These are phyloP conservation scores for Coemansia sp. DNA, from an alignment of 192 early-diverging fungal genomes.

Conservation along the genomic window DNA sequence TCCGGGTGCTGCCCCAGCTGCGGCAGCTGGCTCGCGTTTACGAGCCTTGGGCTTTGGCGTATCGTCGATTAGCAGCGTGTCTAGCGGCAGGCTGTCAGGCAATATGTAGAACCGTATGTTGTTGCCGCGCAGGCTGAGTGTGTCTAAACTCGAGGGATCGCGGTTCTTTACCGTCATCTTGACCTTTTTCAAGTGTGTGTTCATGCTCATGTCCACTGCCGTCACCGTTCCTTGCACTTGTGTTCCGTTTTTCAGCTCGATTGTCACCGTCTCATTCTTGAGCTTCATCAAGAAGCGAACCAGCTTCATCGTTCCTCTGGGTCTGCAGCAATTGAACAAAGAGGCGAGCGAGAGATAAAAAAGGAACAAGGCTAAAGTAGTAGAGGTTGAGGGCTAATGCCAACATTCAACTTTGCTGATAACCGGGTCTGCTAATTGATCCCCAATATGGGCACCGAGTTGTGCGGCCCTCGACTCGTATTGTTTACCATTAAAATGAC, in stretches of 20 bases:
- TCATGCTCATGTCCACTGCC: slow-evolving; percentile 99
- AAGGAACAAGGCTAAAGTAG: no score
- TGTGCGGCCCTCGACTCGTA: neutral
- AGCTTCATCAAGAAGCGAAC: slow-evolving; percentile 96
- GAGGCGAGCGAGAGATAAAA: slow-evolving; percentile 7
- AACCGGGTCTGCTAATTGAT: neutral
- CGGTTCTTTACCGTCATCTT: slow-evolving; percentile 97
- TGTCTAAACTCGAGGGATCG: slow-evolving; percentile 86
- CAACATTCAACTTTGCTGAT: neutral
- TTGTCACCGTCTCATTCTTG: slow-evolving; percentile 94
- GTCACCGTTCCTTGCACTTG: slow-evolving; percentile 94
- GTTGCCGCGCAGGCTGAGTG: slow-evolving; percentile 93
- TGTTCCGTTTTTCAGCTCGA: slow-evolving; percentile 99
- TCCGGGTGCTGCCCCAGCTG: slow-evolving; percentile 7
- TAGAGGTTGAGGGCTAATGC: neutral
- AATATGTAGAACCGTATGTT: slow-evolving; percentile 94
- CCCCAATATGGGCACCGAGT: neutral
- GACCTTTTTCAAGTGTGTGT: slow-evolving; percentile 96
- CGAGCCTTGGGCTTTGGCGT: slow-evolving; percentile 90
- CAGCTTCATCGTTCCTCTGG: slow-evolving; percentile 36
- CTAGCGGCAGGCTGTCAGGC: slow-evolving; percentile 91
- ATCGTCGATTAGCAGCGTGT: slow-evolving; percentile 95
- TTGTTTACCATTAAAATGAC: neutral
- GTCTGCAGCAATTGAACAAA: no score
- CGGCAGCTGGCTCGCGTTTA: slow-evolving; percentile 61